Conservation (phyloP, 2,329 filamentous ascomycete species). For the Pyricularia grisea region DNA sequence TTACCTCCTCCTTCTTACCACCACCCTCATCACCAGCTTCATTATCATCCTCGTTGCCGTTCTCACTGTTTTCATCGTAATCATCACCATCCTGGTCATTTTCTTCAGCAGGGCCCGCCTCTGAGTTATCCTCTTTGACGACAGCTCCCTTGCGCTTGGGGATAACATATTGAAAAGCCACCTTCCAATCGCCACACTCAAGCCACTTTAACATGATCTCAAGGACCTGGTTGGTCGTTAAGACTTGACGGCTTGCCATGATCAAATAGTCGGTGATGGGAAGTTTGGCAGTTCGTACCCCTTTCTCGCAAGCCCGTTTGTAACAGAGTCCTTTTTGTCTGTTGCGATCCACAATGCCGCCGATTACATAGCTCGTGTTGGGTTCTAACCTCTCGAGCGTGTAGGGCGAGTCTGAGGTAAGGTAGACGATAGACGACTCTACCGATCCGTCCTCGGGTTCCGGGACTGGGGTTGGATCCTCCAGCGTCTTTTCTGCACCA, state of each 20-base stretch:
- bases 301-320: constrained; percentile 62
- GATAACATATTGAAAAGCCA: constrained; percentile 80
- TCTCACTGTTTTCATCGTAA: not conserved
- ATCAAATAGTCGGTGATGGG: constrained; percentile 94
- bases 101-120: constrained; percentile 15
- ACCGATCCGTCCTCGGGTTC: constrained; percentile 20
- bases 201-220: constrained; percentile 96
- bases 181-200: constrained; percentile 81
- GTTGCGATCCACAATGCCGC: constrained; percentile 92
- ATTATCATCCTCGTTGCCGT: not conserved
- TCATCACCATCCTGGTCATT: constrained; percentile 19
- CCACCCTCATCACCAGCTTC: constrained; percentile 4
- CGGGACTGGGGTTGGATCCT: constrained; percentile 21
- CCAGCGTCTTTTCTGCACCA: not conserved
- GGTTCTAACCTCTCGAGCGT: constrained; percentile 76
- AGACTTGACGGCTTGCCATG: constrained; percentile 76
- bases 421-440: constrained; percentile 59
- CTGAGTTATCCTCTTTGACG: constrained; percentile 35
- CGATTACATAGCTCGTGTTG: constrained; percentile 85
- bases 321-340: constrained; percentile 93
- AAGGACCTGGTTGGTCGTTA: constrained; percentile 91
- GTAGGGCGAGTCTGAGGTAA: constrained; percentile 84
- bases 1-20: constrained; percentile 5
- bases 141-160: constrained; percentile 81
- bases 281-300: constrained; percentile 79